Percentiles rank a stretch among this genome's conserved stretches.
Evolutionary conservation across 768 basidiomycete genomes (phyloP).

Genomic region (Termitomyces bulborhizus): DNA sequence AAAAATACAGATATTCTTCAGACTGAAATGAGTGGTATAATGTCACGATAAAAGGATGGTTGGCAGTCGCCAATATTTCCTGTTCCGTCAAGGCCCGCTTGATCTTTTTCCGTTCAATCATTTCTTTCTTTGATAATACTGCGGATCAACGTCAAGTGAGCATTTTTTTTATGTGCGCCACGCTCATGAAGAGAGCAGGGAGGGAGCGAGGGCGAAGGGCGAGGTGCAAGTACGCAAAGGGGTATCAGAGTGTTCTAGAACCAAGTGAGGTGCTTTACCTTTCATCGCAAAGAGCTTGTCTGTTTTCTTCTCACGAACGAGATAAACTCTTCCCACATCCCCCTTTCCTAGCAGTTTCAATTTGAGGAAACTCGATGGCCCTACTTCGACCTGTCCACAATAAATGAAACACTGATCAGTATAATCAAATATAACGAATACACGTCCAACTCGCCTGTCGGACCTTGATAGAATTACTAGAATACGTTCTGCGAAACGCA

Average conservation of each 20-base stretch:
- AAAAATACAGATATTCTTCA: slow-evolving; percentile 95
- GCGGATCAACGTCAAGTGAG: slow-evolving; percentile 32
- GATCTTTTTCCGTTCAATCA: slow-evolving; percentile 99
- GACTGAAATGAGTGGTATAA: slow-evolving; percentile 99
- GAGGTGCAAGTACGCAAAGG: slow-evolving; percentile 5
- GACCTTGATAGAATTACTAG: slow-evolving; percentile 95
- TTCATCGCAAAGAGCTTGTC: slow-evolving; percentile 98
- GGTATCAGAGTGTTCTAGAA: slow-evolving; percentile 15
- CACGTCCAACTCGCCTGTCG: slow-evolving; percentile 52
- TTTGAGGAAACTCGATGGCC: slow-evolving; percentile 92
- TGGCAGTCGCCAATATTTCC: slow-evolving; percentile 96
- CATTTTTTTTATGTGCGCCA: slow-evolving; percentile 21
- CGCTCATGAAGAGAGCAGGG: slow-evolving; percentile 12
- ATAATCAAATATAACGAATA: slow-evolving; percentile 1
- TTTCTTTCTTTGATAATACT: slow-evolving; percentile 99
- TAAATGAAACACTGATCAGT: slow-evolving; percentile 3
- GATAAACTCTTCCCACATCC: slow-evolving; percentile 97
- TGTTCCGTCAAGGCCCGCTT: slow-evolving; percentile 98
- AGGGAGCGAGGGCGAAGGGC: background rate
- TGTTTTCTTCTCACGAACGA: slow-evolving; percentile 97
- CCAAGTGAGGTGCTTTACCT: slow-evolving; percentile 49
- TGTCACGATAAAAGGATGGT: slow-evolving; percentile 99
- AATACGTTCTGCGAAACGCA: slow-evolving; percentile 91
- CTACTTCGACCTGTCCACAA: slow-evolving; percentile 74
- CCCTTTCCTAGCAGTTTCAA: slow-evolving; percentile 98